Base-by-base conservation (phyloP, 2,329 filamentous ascomycete genomes). In the Teratosphaeria viscida region DNA sequence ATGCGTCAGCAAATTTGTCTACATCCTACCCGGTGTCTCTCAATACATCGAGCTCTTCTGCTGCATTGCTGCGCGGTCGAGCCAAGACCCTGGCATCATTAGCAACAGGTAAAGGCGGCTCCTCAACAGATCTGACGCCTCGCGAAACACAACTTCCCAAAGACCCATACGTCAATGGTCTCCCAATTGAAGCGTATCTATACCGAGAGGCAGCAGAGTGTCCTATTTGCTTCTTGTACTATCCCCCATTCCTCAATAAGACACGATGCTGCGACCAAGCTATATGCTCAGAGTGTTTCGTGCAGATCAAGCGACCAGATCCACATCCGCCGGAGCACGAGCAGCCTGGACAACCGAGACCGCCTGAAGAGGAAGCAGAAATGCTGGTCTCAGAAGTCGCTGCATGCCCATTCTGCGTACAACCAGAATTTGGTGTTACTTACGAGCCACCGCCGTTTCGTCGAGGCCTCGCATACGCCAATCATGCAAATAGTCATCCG, bases 271-370 rank as follows among this genome's bases (percentile, higher is more conserved):
- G 94, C 73, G 91, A 96, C 68, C 94, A 99, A 72, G 82, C 89
- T 5, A 97, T 99, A 63, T 99, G 94, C 76, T 97, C 92, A 52
- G 94, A 99, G 76, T 99, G 94, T 73, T 99, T 99, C 69, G 94
- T 99, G 3, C 94, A 99, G 73, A 99, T 99, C 72, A 97, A 96
- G 73, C 85, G 94, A 52, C 86, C 91, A 3, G 92, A 99, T 64
- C 92, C 91, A 10, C 90, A 96, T 72, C 85, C 91, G 47, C 90
- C 90, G 1, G 90, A 96, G 71, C 81, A 82, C 53, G 74, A 75
- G 59, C 73, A 74, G 54, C 71, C 74, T 11, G 69, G 69, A 49
- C 66, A 74, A 37, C 62, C 63, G 55, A 65, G 68, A 55, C 64
- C 66, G 19, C 68, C 71, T 8, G 72, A 76, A 37, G 81, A 79